Conservation (phyloP, 192 early-diverging fungal genomes). For the Globomyces pollinis-pini region DNA sequence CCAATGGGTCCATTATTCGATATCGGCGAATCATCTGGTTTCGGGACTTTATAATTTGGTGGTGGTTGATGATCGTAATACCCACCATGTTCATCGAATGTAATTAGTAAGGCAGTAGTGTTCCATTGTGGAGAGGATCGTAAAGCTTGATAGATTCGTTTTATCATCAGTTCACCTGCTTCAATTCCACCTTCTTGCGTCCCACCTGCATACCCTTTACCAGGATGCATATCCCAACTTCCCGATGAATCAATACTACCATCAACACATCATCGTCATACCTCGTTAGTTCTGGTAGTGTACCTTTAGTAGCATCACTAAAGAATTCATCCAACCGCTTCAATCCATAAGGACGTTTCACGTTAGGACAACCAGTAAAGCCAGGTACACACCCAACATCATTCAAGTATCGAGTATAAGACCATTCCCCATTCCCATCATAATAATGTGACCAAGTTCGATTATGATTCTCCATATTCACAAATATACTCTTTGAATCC, state of each 20-base stretch:
- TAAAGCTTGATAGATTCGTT: slow-evolving; percentile 41
- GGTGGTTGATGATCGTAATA: slow-evolving; percentile 43
- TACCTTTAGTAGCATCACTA: slow-evolving; percentile 17
- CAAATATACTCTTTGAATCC: slow-evolving; percentile 17
- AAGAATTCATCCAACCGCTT: slow-evolving; percentile 7
- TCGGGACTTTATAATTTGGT: slow-evolving; percentile 34
- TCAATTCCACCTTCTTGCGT: slow-evolving; percentile 2
- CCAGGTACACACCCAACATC: background rate
- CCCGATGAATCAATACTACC: background rate
- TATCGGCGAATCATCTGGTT: slow-evolving; percentile 26
- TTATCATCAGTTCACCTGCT: slow-evolving; percentile 22
- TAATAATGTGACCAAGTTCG: background rate
- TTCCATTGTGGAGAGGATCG: slow-evolving; percentile 39
- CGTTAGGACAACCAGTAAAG: background rate
- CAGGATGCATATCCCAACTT: slow-evolving; percentile 6
- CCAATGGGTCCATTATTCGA: background rate
- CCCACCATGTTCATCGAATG: slow-evolving; percentile 47
- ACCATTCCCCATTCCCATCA: background rate
- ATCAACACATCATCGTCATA: background rate
- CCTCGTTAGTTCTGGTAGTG: slow-evolving; percentile 15
- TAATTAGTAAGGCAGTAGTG: slow-evolving; percentile 32
- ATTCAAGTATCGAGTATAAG: slow-evolving; percentile 1
- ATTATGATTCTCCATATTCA: slow-evolving; percentile 9
- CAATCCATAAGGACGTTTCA: background rate
- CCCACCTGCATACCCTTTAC: background rate